Evolutionary conservation across 306 rosid genomes (phyloP).

Genomic region (Sophora flavescens): DNA sequence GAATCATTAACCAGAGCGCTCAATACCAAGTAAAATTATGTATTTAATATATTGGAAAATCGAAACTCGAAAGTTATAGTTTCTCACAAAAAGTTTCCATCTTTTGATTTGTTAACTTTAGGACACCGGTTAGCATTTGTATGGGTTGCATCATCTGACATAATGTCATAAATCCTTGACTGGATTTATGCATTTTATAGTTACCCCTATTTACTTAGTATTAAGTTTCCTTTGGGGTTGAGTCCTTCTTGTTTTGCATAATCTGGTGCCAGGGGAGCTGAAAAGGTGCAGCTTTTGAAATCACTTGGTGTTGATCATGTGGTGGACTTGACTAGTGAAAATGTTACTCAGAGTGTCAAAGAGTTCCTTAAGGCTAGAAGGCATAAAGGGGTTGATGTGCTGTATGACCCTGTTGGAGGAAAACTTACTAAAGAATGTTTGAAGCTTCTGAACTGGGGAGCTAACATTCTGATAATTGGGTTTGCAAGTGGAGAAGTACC

Average conservation of each 20-base stretch:
- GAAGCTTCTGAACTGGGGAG: conserved; percentile 92
- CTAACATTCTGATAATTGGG: conserved; percentile 87
- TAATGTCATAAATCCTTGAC: not conserved
- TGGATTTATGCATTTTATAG: conserved; percentile 26
- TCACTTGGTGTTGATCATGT: conserved; percentile 88
- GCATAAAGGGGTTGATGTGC: conserved; percentile 90
- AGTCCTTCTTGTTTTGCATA: conserved; percentile 32
- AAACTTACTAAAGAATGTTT: conserved; percentile 75
- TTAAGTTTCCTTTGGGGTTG: conserved; percentile 3
- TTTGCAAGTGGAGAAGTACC: conserved; percentile 97
- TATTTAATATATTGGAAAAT: too few species aligned
- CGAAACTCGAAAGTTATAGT: too few species aligned
- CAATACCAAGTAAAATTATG: too few species aligned
- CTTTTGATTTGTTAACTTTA: too few species aligned
- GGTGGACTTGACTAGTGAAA: conserved; percentile 73
- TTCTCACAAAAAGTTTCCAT: too few species aligned
- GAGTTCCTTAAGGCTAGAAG: conserved; percentile 72
- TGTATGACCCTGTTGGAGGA: conserved; percentile 98
- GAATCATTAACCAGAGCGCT: too few species aligned
- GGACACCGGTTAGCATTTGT: too few species aligned
- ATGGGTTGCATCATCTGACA: not conserved
- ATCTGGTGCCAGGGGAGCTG: conserved; percentile 71
- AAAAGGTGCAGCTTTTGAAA: conserved; percentile 80
- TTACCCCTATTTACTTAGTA: not conserved
- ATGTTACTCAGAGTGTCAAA: conserved; percentile 72